Evolutionary conservation across 2,329 filamentous ascomycete species (phyloP).

Genomic region (Diaporthe capsici): DNA sequence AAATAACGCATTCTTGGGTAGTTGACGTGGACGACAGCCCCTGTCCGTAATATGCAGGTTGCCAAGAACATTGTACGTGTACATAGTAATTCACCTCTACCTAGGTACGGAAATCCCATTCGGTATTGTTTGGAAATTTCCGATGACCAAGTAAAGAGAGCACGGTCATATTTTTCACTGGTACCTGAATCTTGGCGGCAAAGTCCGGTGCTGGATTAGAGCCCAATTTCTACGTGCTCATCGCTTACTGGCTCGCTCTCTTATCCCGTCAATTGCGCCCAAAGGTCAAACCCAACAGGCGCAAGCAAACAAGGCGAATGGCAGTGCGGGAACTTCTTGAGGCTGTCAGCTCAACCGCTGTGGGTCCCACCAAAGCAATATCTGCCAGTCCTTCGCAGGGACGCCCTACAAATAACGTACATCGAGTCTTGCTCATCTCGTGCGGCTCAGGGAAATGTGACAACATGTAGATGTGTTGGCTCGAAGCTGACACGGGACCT

Average conservation of each 20-base stretch:
- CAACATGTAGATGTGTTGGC: not conserved
- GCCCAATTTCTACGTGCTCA: constrained; percentile 20
- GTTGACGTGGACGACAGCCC: not conserved
- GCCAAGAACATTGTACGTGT: not conserved
- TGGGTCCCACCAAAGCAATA: not conserved
- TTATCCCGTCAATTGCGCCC: not conserved
- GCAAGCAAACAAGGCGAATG: not conserved
- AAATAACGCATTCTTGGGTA: no score
- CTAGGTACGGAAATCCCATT: not conserved
- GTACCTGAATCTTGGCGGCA: not conserved
- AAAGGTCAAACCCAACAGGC: constrained; percentile 8
- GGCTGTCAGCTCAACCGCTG: constrained; percentile 6
- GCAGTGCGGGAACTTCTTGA: not conserved
- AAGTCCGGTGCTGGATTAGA: not conserved
- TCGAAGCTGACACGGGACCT: not conserved
- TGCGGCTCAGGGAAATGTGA: not conserved
- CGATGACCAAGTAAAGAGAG: not conserved
- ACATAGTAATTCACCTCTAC: not conserved
- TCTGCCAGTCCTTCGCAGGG: not conserved
- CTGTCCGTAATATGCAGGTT: not conserved
- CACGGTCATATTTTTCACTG: not conserved
- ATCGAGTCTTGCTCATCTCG: not conserved
- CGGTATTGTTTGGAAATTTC: not conserved
- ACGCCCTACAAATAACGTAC: not conserved
- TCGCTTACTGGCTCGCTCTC: constrained; percentile 1